Conservation (phyloP, 441 rosid genomes). For the Bruguiera hainesii region DNA sequence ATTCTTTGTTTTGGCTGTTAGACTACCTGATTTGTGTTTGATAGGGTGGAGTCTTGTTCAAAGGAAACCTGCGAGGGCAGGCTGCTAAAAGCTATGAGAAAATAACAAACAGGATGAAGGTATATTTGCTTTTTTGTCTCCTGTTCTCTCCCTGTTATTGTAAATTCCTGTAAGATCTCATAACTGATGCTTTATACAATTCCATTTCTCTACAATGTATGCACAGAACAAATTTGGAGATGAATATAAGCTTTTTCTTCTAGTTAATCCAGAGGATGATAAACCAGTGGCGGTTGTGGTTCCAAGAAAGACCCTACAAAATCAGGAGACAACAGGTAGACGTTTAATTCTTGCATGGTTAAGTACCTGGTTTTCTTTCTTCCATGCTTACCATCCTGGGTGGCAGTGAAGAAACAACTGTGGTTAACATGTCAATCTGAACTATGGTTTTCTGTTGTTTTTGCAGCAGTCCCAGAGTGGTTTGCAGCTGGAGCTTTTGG, state of each 20-base stretch:
- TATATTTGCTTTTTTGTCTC: conserved; percentile 21
- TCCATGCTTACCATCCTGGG: conserved; percentile 7
- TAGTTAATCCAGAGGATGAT: conserved; percentile 91
- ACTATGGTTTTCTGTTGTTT: conserved; percentile 14
- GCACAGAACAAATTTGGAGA: conserved; percentile 78
- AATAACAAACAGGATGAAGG: conserved; percentile 72
- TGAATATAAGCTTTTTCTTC: conserved; percentile 78
- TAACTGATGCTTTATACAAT: conserved; percentile 11
- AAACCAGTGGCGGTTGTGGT: conserved; percentile 96
- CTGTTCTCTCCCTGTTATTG: neutral
- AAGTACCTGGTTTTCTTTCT: conserved; percentile 9
- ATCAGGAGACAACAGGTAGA: conserved; percentile 72
- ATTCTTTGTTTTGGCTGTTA: conserved; percentile 8
- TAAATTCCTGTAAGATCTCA: neutral
- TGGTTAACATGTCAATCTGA: neutral
- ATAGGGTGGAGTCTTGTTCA: conserved; percentile 88
- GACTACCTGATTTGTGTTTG: conserved; percentile 21
- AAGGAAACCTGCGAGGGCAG: conserved; percentile 89
- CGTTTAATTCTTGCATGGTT: conserved; percentile 5
- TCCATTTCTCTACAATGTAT: conserved; percentile 21
- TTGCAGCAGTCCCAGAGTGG: conserved; percentile 95
- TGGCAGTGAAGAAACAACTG: neutral
- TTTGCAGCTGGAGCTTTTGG: conserved; percentile 96
- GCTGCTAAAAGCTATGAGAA: conserved; percentile 83
- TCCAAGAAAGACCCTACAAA: conserved; percentile 67